These are phyloP conservation scores for Annona cherimola DNA, from an alignment of 164 flowering plant species.

Conservation along the genomic window DNA sequence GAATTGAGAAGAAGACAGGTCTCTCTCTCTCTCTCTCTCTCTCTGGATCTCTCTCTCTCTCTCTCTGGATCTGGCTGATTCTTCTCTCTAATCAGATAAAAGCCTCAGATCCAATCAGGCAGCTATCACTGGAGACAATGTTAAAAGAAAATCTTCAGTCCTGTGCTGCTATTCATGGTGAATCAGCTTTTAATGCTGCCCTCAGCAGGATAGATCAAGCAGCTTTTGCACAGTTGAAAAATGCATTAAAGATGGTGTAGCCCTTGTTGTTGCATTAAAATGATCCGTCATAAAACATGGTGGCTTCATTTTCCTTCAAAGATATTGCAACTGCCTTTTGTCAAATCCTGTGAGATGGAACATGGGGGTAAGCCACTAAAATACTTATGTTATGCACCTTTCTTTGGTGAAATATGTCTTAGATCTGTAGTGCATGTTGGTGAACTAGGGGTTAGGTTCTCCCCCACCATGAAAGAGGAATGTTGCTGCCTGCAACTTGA, in stretches of 20 bases:
- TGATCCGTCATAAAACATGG: background rate
- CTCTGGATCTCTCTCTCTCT: too few relatives aligned
- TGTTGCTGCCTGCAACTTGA: background rate
- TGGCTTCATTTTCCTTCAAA: too few relatives aligned
- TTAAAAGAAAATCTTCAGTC: slow-evolving; percentile 81
- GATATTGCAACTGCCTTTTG: background rate
- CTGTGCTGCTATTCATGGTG: slow-evolving; percentile 88
- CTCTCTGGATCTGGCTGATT: background rate
- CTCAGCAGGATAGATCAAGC: slow-evolving; percentile 81
- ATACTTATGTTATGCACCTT: background rate
- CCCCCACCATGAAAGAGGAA: background rate
- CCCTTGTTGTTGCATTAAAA: background rate
- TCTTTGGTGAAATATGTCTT: background rate
- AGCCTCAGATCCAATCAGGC: slow-evolving; percentile 72
- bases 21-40: background rate
- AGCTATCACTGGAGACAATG: slow-evolving; percentile 60
- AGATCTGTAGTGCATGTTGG: too few relatives aligned
- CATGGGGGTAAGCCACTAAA: background rate
- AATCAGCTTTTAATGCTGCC: slow-evolving; percentile 64
- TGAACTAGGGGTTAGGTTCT: background rate
- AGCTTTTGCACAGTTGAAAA: slow-evolving; percentile 67
- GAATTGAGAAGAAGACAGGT: slow-evolving; percentile 84
- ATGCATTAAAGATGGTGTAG: slow-evolving; percentile 74
- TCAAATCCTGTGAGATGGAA: background rate
- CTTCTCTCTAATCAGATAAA: slow-evolving; percentile 45